Conservation (phyloP, 2,329 filamentous ascomycete species). For the Macrophomina pseudophaseolina region DNA sequence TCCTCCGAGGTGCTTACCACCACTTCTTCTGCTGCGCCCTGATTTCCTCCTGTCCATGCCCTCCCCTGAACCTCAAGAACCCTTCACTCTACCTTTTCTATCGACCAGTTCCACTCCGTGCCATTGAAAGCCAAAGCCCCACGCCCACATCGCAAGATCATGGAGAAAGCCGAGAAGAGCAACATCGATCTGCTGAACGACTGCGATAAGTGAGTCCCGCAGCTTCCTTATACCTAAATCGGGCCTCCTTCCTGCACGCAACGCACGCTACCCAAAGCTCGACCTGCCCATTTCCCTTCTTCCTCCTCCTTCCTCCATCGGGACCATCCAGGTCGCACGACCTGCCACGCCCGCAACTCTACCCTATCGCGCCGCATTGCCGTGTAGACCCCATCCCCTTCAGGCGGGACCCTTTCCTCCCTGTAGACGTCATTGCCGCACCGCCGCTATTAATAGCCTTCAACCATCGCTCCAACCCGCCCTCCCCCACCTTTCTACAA, state of each 20-base stretch:
- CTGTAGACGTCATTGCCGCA: not conserved
- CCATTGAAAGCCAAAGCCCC: not conserved
- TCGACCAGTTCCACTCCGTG: not conserved
- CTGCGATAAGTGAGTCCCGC: conserved; percentile 56
- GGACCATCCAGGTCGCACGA: not conserved
- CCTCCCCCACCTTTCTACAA: not conserved
- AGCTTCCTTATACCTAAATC: conserved; percentile 19
- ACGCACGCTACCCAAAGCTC: conserved; percentile 14
- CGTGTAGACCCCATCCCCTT: too few species aligned
- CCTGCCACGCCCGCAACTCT: not conserved
- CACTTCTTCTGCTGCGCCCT: conserved; percentile 1
- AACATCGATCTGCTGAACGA: conserved; percentile 62
- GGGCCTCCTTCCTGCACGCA: conserved; percentile 10
- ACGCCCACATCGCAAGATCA: not conserved
- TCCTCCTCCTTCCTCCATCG: not conserved
- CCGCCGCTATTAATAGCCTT: conserved; percentile 6
- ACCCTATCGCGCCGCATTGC: not conserved
- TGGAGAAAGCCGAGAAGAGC: conserved; percentile 39
- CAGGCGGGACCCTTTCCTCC: not conserved
- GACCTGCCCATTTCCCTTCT: not conserved
- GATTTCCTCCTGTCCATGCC: not conserved
- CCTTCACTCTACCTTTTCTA: not conserved
- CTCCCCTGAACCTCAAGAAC: not conserved
- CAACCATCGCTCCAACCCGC: not conserved
- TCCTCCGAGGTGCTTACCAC: conserved; percentile 14